phyloP scores from a whole-genome alignment of 2,329 filamentous ascomycete species.

The Atkinsonella texensis region DNA sequence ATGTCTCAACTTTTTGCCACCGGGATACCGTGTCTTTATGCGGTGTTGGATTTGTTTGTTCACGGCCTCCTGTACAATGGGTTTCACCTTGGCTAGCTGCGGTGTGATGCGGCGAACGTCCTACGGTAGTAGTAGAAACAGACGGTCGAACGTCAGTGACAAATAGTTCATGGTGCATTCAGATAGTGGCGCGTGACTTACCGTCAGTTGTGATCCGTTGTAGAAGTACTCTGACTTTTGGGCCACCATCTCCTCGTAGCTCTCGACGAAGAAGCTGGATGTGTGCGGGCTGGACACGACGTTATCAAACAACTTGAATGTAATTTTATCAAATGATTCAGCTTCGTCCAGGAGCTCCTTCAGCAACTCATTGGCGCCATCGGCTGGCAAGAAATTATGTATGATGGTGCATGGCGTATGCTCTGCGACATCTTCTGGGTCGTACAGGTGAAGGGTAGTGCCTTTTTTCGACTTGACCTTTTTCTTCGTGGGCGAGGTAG shows the following conservation, averaged over 20 bases:
- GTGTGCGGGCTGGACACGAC: conserved; percentile 80
- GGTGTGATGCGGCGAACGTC: conserved; percentile 69
- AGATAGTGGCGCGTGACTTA: conserved; percentile 16
- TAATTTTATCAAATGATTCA: conserved; percentile 54
- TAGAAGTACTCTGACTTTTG: conserved; percentile 78
- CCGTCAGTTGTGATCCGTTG: conserved; percentile 62
- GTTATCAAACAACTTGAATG: conserved; percentile 80
- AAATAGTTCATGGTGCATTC: neutral
- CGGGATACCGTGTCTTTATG: conserved; percentile 56
- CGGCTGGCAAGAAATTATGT: conserved; percentile 70
- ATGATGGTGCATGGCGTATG: conserved; percentile 87
- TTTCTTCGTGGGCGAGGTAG: conserved; percentile 24
- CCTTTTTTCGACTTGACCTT: conserved; percentile 60
- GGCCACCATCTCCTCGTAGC: conserved; percentile 50
- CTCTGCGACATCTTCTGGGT: conserved; percentile 65
- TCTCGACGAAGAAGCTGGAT: conserved; percentile 71
- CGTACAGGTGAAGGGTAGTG: conserved; percentile 71
- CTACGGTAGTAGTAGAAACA: conserved; percentile 20
- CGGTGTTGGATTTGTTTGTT: conserved; percentile 65
- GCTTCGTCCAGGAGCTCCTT: conserved; percentile 65
- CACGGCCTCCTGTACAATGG: conserved; percentile 60
- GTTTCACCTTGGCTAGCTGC: conserved; percentile 57
- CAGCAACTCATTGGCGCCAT: conserved; percentile 63
- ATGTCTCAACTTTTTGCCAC: conserved; percentile 60
- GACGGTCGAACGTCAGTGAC: neutral